Percentiles rank a stretch among this genome's conserved stretches.
phyloP scores from a whole-genome alignment of 2,329 filamentous ascomycete genomes.

The Cladosporium sp. region DNA sequence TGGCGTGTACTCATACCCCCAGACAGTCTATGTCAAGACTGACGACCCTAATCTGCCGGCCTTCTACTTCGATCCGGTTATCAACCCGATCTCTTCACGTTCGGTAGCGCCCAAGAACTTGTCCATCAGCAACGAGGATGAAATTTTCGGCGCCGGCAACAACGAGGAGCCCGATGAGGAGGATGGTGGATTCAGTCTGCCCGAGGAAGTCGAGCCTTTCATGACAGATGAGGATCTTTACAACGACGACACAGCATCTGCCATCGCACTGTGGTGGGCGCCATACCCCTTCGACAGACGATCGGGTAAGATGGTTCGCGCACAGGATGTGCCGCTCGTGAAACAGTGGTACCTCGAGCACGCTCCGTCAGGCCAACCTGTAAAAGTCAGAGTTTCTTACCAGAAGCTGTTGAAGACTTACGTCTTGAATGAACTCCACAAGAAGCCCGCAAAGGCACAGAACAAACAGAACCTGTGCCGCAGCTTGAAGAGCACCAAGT shows the following conservation, averaged over 20 bases:
- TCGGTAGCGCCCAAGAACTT: slow-evolving; percentile 93
- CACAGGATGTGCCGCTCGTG: slow-evolving; percentile 92
- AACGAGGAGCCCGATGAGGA: slow-evolving; percentile 71
- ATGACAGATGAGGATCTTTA: slow-evolving; percentile 85
- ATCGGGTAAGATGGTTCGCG: slow-evolving; percentile 92
- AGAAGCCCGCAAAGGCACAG: slow-evolving; percentile 90
- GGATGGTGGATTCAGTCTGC: slow-evolving; percentile 67
- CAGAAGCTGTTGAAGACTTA: slow-evolving; percentile 96
- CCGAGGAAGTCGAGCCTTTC: slow-evolving; percentile 80
- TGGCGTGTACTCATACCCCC: slow-evolving; percentile 90
- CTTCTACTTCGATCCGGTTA: slow-evolving; percentile 96
- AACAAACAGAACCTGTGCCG: slow-evolving; percentile 90
- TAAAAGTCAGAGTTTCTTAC: slow-evolving; percentile 97
- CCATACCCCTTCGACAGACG: slow-evolving; percentile 93
- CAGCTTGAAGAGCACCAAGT: slow-evolving; percentile 93
- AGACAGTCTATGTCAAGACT: slow-evolving; percentile 84
- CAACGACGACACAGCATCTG: slow-evolving; percentile 83
- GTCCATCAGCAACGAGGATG: slow-evolving; percentile 87
- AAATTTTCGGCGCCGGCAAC: slow-evolving; percentile 81
- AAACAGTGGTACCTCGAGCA: slow-evolving; percentile 99
- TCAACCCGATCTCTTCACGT: slow-evolving; percentile 95
- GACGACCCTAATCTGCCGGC: slow-evolving; percentile 88
- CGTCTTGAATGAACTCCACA: slow-evolving; percentile 94
- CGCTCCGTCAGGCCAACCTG: slow-evolving; percentile 83
- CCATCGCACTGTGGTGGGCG: slow-evolving; percentile 96